Evolutionary conservation across 2,329 filamentous ascomycete species (phyloP), one percentile per base, ranked within the genome.

Genomic region (Cryphonectria japonica): DNA sequence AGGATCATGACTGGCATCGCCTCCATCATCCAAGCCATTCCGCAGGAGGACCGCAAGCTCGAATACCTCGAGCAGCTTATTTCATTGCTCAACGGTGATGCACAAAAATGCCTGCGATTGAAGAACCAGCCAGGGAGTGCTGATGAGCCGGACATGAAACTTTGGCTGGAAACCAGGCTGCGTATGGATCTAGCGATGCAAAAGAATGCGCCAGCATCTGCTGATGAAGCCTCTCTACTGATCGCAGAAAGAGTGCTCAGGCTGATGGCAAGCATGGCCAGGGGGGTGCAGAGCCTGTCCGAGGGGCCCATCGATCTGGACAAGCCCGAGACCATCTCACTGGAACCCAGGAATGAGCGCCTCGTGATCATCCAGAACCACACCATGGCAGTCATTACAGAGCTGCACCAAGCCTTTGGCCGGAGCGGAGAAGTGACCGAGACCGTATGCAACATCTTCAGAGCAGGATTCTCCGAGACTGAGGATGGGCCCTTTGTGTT

Each of bases 401-500:
- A 83, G n/a, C 73, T 86, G 5, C 85, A 87, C 72, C 73, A 77
- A 3, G 77, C 87, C 0, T 90, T 94, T 62, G 85, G 83, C 3
- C 81, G 80, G 2, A 89, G 87, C 70, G 86, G 88, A 32, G 93
- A 95, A 74, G 86, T 93, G 14, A 86, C 92, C 32, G 92, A 95
- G 76, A 85, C 88, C 4, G 89, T 91, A 46, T 96, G 93, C 80
- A 86, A 85, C 70, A 88, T 95, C 64, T 85, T 95, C 66, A 88
- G 90, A 57, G 87, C 89, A 29, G 93, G 93, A 0, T 95, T 95
- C 76, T 90, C 90, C 0, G 93, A 97, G 79, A 87, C 85, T 0
- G 87, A 89, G 37, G 88, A 91, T 3, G 93, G 93, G 0, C 92
- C 93, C 0, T 95, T 96, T 75, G 92, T 95, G 11, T 89, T 97